These are phyloP conservation scores for Ustilago bromivora DNA, from an alignment of 1,284 basidiomycete genomes.

Conservation along the genomic window DNA sequence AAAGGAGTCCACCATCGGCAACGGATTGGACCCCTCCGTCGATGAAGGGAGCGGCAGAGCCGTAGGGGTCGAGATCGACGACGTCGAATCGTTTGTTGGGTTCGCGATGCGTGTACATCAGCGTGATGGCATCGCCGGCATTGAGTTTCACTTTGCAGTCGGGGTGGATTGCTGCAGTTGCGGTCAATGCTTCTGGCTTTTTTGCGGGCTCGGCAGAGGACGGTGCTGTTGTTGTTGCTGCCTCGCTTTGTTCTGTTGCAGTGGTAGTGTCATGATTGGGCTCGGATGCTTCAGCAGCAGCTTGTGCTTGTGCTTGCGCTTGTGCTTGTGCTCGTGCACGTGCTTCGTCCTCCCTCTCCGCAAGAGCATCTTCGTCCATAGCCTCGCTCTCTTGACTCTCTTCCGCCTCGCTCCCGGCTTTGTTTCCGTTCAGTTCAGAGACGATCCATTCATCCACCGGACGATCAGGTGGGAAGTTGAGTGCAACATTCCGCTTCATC, in stretches of 20 bases:
- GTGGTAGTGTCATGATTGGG: neutral
- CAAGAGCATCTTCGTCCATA: slow-evolving; percentile 42
- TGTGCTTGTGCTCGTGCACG: slow-evolving; percentile 10
- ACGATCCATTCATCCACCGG: slow-evolving; percentile 57
- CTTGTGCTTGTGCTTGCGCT: slow-evolving; percentile 13
- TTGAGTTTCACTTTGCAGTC: slow-evolving; percentile 66
- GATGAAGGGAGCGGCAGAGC: slow-evolving; percentile 94
- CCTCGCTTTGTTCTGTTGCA: neutral
- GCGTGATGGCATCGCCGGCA: slow-evolving; percentile 71
- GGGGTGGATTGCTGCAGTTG: slow-evolving; percentile 54
- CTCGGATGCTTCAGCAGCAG: slow-evolving; percentile 8
- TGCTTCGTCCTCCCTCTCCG: slow-evolving; percentile 30
- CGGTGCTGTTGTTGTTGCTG: neutral
- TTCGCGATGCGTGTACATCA: slow-evolving; percentile 90
- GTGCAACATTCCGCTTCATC: slow-evolving; percentile 88
- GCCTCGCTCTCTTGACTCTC: slow-evolving; percentile 3
- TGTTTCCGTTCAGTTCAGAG: slow-evolving; percentile 14
- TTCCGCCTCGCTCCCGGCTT: neutral
- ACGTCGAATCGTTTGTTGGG: slow-evolving; percentile 85
- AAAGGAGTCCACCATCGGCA: slow-evolving; percentile 83
- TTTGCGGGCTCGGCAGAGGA: neutral
- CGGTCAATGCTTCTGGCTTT: neutral
- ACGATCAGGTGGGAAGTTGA: slow-evolving; percentile 80
- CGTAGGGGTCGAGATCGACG: slow-evolving; percentile 97
- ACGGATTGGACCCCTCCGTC: slow-evolving; percentile 95